Evolutionary conservation across 768 basidiomycete genomes (phyloP).

Genomic region (Fistulinella prunicolor): DNA sequence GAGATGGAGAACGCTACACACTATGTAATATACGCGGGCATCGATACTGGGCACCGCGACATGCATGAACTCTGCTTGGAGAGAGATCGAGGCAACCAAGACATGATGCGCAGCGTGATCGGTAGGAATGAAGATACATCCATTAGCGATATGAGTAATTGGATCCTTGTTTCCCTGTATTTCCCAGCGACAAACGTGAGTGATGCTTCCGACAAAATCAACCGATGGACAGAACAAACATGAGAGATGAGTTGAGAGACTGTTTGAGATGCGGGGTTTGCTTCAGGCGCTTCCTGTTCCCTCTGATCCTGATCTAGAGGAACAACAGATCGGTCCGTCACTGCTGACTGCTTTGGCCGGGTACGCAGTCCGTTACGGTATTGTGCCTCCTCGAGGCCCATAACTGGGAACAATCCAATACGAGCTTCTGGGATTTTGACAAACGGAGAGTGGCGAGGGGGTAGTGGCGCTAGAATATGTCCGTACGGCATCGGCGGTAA

Average conservation of each 20-base stretch:
- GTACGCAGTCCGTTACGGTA: no score
- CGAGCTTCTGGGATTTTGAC: no score
- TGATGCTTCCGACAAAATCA: neutral
- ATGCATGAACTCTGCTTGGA: constrained; percentile 22
- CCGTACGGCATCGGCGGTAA: no score
- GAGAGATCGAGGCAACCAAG: constrained; percentile 20
- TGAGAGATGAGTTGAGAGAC: constrained; percentile 13
- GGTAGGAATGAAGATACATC: constrained; percentile 16
- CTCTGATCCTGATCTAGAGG: no score
- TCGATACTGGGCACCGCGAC: constrained; percentile 21
- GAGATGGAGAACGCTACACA: neutral
- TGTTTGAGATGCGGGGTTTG: neutral
- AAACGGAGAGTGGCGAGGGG: no score
- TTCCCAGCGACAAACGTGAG: neutral
- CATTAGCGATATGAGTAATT: constrained; percentile 16
- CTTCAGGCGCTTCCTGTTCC: neutral
- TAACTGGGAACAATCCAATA: no score
- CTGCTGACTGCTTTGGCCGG: no score
- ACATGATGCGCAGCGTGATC: constrained; percentile 12
- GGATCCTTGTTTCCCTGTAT: constrained; percentile 17
- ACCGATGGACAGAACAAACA: neutral
- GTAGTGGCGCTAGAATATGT: no score
- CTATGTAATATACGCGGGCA: constrained; percentile 21
- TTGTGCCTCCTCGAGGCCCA: no score
- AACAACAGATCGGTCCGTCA: no score